phyloP scores from a whole-genome alignment of 345 rosid genomes.

The Sonneratia alba region DNA sequence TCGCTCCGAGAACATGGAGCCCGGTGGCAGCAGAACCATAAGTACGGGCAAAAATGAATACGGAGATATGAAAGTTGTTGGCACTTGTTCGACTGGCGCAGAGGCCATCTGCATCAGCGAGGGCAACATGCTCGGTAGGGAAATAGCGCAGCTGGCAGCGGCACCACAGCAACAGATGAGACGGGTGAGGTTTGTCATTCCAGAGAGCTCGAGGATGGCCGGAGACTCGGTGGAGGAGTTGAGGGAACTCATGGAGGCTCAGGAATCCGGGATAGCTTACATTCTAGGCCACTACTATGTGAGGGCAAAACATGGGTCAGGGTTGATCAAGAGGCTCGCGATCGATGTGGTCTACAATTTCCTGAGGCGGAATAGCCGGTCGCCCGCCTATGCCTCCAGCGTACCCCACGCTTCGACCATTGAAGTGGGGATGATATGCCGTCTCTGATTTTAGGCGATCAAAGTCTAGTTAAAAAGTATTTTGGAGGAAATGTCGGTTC shows the following conservation, averaged over 20 bases:
- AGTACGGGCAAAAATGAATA: slow-evolving; percentile 27
- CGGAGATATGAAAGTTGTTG: slow-evolving; percentile 55
- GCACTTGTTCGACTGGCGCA: slow-evolving; percentile 58
- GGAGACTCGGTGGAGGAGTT: slow-evolving; percentile 48
- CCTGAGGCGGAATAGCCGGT: slow-evolving; percentile 67
- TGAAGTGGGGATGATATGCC: slow-evolving; percentile 89
- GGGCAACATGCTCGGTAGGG: slow-evolving; percentile 25
- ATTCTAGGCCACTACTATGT: slow-evolving; percentile 78
- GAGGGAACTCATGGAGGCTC: slow-evolving; percentile 64
- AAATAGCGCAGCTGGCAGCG: slow-evolving; percentile 37
- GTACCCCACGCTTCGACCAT: slow-evolving; percentile 76
- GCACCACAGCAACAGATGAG: slow-evolving; percentile 28
- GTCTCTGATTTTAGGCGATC: slow-evolving; percentile 31
- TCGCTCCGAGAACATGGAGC: slow-evolving; percentile 35
- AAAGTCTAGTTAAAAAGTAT: background rate
- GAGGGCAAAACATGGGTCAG: slow-evolving; percentile 74
- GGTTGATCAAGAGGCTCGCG: slow-evolving; percentile 50
- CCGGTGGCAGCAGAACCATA: slow-evolving; percentile 13
- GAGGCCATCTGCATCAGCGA: slow-evolving; percentile 49
- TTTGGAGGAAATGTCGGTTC: background rate
- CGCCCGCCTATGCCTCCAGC: slow-evolving; percentile 33
- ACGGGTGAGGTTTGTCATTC: slow-evolving; percentile 64
- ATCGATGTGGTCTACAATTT: slow-evolving; percentile 67
- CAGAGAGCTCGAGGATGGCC: slow-evolving; percentile 60
- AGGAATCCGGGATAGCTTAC: slow-evolving; percentile 81